Conservation (phyloP, 164 flowering plant species). For the Vitis rotundifolia region DNA sequence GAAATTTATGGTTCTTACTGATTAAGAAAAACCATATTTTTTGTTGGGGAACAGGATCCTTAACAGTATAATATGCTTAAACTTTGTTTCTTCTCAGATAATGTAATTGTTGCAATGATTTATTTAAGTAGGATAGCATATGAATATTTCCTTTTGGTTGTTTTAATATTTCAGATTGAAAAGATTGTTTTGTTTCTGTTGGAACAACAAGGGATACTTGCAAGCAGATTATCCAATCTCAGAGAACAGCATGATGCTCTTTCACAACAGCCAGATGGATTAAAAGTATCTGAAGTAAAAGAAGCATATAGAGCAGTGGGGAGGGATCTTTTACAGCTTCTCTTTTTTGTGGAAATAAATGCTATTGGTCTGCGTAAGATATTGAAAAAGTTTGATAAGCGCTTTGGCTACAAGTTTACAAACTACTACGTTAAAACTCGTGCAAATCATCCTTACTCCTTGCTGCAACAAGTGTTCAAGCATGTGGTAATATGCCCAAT, state of each 20-base stretch:
- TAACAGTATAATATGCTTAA: no score
- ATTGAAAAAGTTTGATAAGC: constrained; percentile 82
- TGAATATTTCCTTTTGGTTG: constrained; percentile 1
- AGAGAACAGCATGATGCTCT: constrained; percentile 44
- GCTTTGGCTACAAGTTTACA: constrained; percentile 72
- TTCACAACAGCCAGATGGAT: constrained; percentile 32
- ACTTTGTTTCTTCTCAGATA: no score
- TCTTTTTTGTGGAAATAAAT: constrained; percentile 73
- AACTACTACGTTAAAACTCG: constrained; percentile 81
- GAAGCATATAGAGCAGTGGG: constrained; percentile 69
- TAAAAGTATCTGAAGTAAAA: constrained; percentile 40
- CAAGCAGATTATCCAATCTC: constrained; percentile 53
- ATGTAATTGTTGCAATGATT: no score
- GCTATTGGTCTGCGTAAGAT: constrained; percentile 79
- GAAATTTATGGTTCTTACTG: no score
- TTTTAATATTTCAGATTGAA: constrained; percentile 58
- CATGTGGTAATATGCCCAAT: no score
- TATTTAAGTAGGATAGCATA: no score
- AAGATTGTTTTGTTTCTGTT: constrained; percentile 69
- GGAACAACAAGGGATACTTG: constrained; percentile 80
- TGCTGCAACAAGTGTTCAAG: constrained; percentile 63
- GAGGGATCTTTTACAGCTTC: constrained; percentile 68
- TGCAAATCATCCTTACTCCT: constrained; percentile 81
- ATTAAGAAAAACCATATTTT: no score
- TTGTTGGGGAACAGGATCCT: no score